Percentiles rank a stretch among this genome's conserved stretches.
phyloP scores from a whole-genome alignment of 1,284 basidiomycete genomes.

The Naganishia liquefaciens region DNA sequence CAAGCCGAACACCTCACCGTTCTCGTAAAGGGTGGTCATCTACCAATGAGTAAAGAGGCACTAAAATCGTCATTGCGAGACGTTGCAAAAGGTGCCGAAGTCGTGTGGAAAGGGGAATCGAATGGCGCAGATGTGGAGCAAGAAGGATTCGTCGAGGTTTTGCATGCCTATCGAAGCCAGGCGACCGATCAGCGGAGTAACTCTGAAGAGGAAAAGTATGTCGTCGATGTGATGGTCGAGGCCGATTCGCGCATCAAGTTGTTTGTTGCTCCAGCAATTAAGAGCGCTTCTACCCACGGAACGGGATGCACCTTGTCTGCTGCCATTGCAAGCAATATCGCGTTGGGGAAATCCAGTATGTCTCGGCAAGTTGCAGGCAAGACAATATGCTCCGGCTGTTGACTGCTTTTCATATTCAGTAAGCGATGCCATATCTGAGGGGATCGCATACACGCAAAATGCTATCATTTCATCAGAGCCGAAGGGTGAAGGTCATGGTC shows the following conservation, averaged over 20 bases:
- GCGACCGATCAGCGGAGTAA: not conserved
- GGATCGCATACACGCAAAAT: slow-evolving; percentile 70
- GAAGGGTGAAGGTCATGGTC: slow-evolving; percentile 78
- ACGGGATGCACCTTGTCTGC: slow-evolving; percentile 91
- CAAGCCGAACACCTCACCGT: slow-evolving; percentile 56
- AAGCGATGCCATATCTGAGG: slow-evolving; percentile 62
- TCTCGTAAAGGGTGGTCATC: slow-evolving; percentile 86
- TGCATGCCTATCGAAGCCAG: slow-evolving; percentile 25
- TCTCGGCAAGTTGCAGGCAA: slow-evolving; percentile 25
- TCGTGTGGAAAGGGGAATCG: slow-evolving; percentile 27
- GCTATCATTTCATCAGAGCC: slow-evolving; percentile 72
- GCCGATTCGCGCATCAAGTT: slow-evolving; percentile 49
- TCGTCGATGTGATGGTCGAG: slow-evolving; percentile 75
- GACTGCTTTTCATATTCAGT: slow-evolving; percentile 53
- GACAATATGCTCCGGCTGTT: not conserved
- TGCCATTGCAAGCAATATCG: slow-evolving; percentile 72
- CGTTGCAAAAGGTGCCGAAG: not conserved
- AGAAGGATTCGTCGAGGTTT: slow-evolving; percentile 30
- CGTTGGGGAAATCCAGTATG: slow-evolving; percentile 60
- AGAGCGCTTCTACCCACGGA: slow-evolving; percentile 79
- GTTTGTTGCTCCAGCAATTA: slow-evolving; percentile 67
- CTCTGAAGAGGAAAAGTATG: slow-evolving; percentile 46
- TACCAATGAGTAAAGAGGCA: slow-evolving; percentile 51
- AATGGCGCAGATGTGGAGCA: slow-evolving; percentile 30
- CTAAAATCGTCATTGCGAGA: slow-evolving; percentile 14